A percentile compares a stretch with the other conserved stretches of the same genome.
Evolutionary conservation across 2,329 filamentous ascomycete species (phyloP).

Genomic region (Leptographium galeiforme): DNA sequence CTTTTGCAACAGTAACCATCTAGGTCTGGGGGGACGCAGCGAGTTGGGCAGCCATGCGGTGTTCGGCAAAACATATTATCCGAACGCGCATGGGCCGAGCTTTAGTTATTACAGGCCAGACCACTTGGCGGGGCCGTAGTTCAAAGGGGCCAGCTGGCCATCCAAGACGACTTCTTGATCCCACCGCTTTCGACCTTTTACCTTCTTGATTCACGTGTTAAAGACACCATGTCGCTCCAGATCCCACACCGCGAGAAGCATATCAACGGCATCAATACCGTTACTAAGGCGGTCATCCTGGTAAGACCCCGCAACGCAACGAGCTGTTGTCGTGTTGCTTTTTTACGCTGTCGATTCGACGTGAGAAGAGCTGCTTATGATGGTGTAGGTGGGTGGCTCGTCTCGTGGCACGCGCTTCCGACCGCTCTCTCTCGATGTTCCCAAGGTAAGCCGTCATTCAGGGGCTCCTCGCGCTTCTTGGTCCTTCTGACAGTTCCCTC

Average conservation of each 20-base stretch:
- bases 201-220: background rate
- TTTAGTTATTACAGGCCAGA: background rate
- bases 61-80: background rate
- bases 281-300: constrained; percentile 90
- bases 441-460: constrained; percentile 51
- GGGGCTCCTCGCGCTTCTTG: background rate
- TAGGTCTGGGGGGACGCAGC: background rate
- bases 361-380: background rate
- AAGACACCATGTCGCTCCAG: constrained; percentile 39
- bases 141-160: background rate
- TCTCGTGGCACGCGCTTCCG: constrained; percentile 92
- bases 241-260: constrained; percentile 39
- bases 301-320: constrained; percentile 33
- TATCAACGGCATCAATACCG: constrained; percentile 36
- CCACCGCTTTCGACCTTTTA: background rate
- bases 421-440: constrained; percentile 86
- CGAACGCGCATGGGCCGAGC: background rate
- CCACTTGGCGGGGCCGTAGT: background rate
- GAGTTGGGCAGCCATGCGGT: background rate
- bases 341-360: no score
- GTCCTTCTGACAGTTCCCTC: background rate
- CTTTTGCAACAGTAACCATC: background rate
- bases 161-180: background rate
- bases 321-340: no score
- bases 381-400: constrained; percentile 70